phyloP scores from a whole-genome alignment of 495 filamentous ascomycete genomes.

The Penicillium soppii region DNA sequence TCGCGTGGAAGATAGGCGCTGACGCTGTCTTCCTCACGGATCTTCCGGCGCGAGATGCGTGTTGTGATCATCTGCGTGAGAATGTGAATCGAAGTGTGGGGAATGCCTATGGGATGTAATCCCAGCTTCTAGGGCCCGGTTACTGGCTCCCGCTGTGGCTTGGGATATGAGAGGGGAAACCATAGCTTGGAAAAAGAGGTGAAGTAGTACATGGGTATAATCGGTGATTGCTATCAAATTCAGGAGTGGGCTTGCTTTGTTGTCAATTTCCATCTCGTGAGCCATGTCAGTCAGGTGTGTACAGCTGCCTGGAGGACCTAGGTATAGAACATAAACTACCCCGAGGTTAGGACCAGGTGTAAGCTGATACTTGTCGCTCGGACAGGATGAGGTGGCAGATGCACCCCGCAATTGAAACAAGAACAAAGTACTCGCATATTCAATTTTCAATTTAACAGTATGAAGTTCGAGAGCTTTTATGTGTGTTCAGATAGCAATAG shows the following conservation, averaged over 20 bases:
- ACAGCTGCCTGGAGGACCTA: not conserved
- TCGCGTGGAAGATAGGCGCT: not conserved
- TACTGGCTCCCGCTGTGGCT: conserved; percentile 7
- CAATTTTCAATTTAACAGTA: not conserved
- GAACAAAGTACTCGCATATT: not conserved
- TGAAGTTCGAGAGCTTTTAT: not conserved
- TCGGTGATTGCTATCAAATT: not conserved
- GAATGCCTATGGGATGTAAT: not conserved
- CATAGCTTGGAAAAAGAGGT: not conserved
- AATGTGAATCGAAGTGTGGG: conserved; percentile 4
- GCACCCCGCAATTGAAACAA: conserved; percentile 25
- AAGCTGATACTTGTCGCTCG: conserved; percentile 5
- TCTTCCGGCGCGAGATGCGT: not conserved
- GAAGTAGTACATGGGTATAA: not conserved
- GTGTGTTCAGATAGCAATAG: not conserved
- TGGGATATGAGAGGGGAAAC: not conserved
- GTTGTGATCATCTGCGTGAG: conserved; percentile 5
- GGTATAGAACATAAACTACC: not conserved
- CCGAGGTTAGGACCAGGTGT: not conserved
- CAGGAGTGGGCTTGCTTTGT: not conserved
- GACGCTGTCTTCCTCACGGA: conserved; percentile 5
- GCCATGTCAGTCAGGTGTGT: not conserved
- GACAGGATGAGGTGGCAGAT: conserved; percentile 20
- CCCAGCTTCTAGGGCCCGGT: conserved; percentile 1
- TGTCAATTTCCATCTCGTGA: not conserved